Evolutionary conservation across 345 rosid genomes (phyloP), one percentile per base, ranked within the genome.

Genomic region (Sisymbrium irio): DNA sequence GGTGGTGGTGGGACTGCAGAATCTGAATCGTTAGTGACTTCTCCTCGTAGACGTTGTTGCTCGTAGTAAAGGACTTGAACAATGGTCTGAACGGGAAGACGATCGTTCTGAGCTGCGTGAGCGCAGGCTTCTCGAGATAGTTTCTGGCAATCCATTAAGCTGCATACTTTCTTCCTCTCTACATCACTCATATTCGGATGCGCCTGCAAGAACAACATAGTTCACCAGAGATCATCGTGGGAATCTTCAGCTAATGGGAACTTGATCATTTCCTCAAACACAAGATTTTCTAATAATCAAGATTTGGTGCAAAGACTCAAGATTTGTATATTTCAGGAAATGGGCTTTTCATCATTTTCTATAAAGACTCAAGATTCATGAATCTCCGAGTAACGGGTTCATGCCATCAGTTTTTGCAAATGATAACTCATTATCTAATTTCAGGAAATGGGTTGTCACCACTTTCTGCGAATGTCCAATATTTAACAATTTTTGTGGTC

Each of bases 161-260:
- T 87, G 86, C 98, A 91, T 1, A 87, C 92, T 85, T 91, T 91
- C 87, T 94, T 94, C 81, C 87, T 91, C 78, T 94, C 98, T 81
- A 88, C 77, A 77, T 94, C 98, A 77, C 83, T 89, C 64, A 86
- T 77, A 50, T 67, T 76, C 10, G 95, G 96, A 84, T 94, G 98
- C 56, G 98, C 98, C 98, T 94, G 58, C 59, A 50, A 18, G 9
- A 57, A 20, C 3, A 63, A 9, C 66, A 40, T 12, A 7, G 10
- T 13, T 40, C 44, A 40, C 32, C 10, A 20, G 5, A 50, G 3
- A 28, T 45, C 50, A 15, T 56, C 9, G 20, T 55, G 6, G 3
- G 8, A 53, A 30, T 30, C 20, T 55, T 30, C 39, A n/a, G 5
- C 30, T 32, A 55, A 28, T 28, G 27, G 15, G 39, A 44, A 22